These are phyloP conservation scores for Boletus eberwhitei DNA, from an alignment of 768 basidiomycete genomes.

Conservation along the genomic window DNA sequence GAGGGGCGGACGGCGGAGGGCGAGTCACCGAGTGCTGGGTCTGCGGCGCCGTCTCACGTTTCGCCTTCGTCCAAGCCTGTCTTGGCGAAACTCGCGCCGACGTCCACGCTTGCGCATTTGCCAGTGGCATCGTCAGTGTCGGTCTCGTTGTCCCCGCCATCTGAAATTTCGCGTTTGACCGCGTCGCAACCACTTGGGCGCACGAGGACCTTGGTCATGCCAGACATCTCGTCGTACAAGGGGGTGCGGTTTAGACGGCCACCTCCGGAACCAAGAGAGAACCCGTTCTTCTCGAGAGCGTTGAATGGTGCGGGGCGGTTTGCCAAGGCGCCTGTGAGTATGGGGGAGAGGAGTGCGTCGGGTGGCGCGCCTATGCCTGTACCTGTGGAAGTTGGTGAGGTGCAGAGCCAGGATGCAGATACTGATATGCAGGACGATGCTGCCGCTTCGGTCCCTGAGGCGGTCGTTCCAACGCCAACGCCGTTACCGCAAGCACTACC, in stretches of 20 bases:
- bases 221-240: conserved; percentile 24
- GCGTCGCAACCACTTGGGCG: not conserved
- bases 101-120: not conserved
- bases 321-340: not conserved
- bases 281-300: conserved; percentile 26
- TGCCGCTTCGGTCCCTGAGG: not conserved
- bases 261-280: conserved; percentile 5
- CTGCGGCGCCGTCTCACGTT: not conserved
- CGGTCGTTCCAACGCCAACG: not conserved
- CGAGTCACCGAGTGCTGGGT: not conserved
- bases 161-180: not conserved
- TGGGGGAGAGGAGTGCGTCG: not conserved
- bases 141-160: not conserved
- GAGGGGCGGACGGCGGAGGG: not conserved
- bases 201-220: conserved; percentile 11
- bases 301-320: conserved; percentile 1
- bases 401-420: not conserved
- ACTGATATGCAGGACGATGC: conserved; percentile 6
- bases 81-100: not conserved
- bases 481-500: not conserved
- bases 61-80: not conserved
- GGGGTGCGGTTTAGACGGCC: conserved; percentile 22
- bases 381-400: not conserved
- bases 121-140: not conserved
- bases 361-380: not conserved